phyloP scores from a whole-genome alignment of 1,284 basidiomycete species.

The Sutorius eximius region DNA sequence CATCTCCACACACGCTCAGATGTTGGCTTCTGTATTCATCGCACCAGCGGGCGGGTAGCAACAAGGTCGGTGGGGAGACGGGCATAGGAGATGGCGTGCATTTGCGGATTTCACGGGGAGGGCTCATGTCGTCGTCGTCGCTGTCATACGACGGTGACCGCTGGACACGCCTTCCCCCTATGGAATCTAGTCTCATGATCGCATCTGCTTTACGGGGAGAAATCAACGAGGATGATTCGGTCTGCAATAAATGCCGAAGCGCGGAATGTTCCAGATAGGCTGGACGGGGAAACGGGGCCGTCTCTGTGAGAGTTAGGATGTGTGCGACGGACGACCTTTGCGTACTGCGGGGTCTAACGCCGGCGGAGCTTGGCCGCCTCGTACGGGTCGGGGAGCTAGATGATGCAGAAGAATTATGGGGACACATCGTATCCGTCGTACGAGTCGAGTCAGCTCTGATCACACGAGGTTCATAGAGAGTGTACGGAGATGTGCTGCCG shows the following conservation, averaged over 20 bases:
- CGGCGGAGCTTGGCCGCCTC: constrained; percentile 46
- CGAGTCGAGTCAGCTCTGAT: constrained; percentile 51
- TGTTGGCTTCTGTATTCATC: constrained; percentile 59
- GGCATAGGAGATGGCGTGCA: constrained; percentile 29
- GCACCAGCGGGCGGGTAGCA: constrained; percentile 79
- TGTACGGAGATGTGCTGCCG: constrained; percentile 23
- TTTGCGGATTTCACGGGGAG: constrained; percentile 40
- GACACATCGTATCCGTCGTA: constrained; percentile 39
- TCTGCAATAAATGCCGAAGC: constrained; percentile 64
- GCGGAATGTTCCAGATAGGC: constrained; percentile 74
- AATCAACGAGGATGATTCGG: constrained; percentile 50
- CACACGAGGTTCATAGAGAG: constrained; percentile 62
- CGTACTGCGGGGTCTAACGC: constrained; percentile 36
- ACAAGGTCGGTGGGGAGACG: constrained; percentile 44
- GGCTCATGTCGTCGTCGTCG: constrained; percentile 62
- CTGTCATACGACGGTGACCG: constrained; percentile 48
- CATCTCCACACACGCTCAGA: constrained; percentile 65
- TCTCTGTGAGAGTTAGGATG: constrained; percentile 15
- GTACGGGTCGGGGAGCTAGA: constrained; percentile 43
- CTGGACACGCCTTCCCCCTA: constrained; percentile 21
- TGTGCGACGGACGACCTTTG: constrained; percentile 29
- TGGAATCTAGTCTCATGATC: constrained; percentile 20
- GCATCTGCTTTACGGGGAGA: constrained; percentile 41
- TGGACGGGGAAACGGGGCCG: constrained; percentile 58
- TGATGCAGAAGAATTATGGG: constrained; percentile 29